Evolutionary conservation across 331 rosid species (phyloP), one percentile per base, ranked within the genome.

Genomic region (Ulmus americana): DNA sequence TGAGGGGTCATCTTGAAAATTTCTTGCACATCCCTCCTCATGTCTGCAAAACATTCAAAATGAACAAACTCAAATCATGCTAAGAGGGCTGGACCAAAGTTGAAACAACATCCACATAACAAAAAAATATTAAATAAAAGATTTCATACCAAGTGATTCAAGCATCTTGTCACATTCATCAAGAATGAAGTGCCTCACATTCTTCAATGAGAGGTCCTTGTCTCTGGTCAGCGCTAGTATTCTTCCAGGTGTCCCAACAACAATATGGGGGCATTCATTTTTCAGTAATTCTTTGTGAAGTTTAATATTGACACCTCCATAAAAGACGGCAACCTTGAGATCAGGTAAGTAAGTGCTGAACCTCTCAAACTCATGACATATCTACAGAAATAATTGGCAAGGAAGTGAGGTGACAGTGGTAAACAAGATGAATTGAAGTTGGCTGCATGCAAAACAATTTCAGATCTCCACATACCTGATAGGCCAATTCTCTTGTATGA

Each of bases 91-190:
- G 46, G 3, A 8, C 5, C 13, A 13, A 45, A 57, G 7, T 2
- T 4, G 7, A n/a, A 28, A 61, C 9, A 38, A 16, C 6, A 11
- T 20, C 35, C 16, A 5, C 35, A 56, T 13, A 22, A 55, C 7
- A 14, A 0, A 1, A 14, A 22, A 16, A 12, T n/a, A 13, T 10
- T 18, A 35, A 46, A 52, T 13, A 41, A 11, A 48, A 16, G 10
- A 13, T 49, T 54, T 11, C 83, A 72, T 81, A 94, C 99, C 99
- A 14, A 94, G 91, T 49, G 99, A 90, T 76, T 94, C 99, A 8
- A 94, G 96, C 99, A 94, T 90, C 82, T 94, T 94, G 77, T 94
- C 99, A 63, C 99, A 94, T 74, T 94, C 99, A 62, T 94, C 99
- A 39, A 94, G 78, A 59, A 94, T 88, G 59, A 94, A 94, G 84